Evolutionary conservation across 768 basidiomycete species (phyloP).

Genomic region (Hysterangium stoloniferum): DNA sequence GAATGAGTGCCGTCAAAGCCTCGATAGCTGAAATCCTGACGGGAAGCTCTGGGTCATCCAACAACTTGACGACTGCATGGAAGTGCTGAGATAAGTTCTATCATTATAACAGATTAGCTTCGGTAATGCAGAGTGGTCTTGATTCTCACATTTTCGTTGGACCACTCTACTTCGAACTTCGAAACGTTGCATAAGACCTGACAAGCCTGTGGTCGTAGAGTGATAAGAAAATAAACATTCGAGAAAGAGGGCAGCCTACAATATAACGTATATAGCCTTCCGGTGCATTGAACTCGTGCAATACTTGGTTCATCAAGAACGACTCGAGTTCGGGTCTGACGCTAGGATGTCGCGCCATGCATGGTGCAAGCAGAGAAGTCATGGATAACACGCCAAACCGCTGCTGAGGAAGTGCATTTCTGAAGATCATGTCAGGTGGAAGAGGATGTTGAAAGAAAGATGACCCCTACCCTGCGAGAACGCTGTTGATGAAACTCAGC

Average conservation of each 20-base stretch:
- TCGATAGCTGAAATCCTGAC: conserved; percentile 80
- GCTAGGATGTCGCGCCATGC: conserved; percentile 80
- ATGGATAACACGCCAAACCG: conserved; percentile 84
- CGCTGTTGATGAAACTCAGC: conserved; percentile 65
- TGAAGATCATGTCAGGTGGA: conserved; percentile 15
- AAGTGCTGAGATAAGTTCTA: conserved; percentile 61
- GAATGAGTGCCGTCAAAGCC: conserved; percentile 70
- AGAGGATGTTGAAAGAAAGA: not conserved
- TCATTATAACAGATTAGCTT: not conserved
- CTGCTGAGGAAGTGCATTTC: conserved; percentile 50
- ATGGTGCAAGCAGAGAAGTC: conserved; percentile 63
- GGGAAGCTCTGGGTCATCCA: conserved; percentile 75
- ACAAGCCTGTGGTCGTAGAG: conserved; percentile 46
- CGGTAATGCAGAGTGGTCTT: not conserved
- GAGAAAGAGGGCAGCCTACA: conserved; percentile 35
- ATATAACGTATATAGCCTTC: conserved; percentile 75
- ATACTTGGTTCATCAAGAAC: conserved; percentile 66
- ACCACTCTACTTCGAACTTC: conserved; percentile 62
- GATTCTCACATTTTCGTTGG: conserved; percentile 51
- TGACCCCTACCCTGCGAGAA: conserved; percentile 54
- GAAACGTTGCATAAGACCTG: conserved; percentile 73
- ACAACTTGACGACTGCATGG: conserved; percentile 51
- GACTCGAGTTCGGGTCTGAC: conserved; percentile 71
- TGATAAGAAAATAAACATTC: not conserved
- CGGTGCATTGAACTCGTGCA: conserved; percentile 57